Evolutionary conservation across 2,329 filamentous ascomycete genomes (phyloP), one percentile per base, ranked within the genome.

Genomic region (Fusarium fujikuroi): DNA sequence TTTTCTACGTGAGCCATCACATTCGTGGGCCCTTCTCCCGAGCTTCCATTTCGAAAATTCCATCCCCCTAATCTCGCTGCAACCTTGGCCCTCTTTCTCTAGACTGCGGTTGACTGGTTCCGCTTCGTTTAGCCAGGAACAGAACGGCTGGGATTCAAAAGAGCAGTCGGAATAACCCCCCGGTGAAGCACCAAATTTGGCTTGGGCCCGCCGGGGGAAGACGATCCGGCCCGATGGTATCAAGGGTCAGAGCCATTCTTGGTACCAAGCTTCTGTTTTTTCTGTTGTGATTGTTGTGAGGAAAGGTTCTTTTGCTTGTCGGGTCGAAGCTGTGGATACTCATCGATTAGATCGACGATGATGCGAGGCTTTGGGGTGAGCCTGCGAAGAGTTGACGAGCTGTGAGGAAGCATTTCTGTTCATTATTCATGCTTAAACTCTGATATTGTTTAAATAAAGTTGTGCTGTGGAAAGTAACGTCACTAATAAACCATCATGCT

Each of bases 171-270:
- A 70, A 70, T 39, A 18, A 21, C 54, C 53, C 60, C 70, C 70
- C 62, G 70, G 66, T 46, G 60, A 54, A 49, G 58, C 49, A 68
- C 70, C 70, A 30, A 57, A 74, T 63, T 66, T 54, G 63, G 63
- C 44, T 69, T 66, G 73, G 73, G 64, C 54, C 66, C 64, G 71
- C 72, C 73, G 68, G 75, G 70, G 75, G 75, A 77, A 77, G 74
- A 59, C 73, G 75, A 77, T 76, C 75, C 75, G 75, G 75, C 66
- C 75, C 75, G 75, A 76, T 76, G 74, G 57, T 74, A 50, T 70
- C 69, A 63, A 68, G 71, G 71, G 67, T 70, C 63, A 60, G 72
- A 75, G 72, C 75, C 75, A 72, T 69, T 64, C 56, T 63, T 70
- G 66, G 72, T 77, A 72, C 74, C 62, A 66, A 68, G 74, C 74